Evolutionary conservation across 352 stramenopile genomes (phyloP).

Genomic region (Phytophthora syringae): DNA sequence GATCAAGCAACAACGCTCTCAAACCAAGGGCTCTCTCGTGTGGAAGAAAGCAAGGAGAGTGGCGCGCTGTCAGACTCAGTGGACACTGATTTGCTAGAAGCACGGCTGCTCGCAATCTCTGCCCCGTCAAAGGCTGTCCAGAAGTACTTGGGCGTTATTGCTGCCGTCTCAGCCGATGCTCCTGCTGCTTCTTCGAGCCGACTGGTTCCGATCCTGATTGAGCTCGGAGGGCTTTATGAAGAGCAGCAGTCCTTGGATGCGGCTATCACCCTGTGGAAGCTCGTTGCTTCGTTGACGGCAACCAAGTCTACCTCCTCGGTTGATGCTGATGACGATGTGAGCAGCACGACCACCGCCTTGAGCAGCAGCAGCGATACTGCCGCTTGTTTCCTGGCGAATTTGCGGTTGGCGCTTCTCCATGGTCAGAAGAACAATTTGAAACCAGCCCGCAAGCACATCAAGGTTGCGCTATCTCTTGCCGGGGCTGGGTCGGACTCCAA

Average conservation of each 20-base stretch:
- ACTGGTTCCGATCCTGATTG: conserved; percentile 56
- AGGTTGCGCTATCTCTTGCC: conserved; percentile 44
- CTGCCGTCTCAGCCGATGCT: conserved; percentile 15
- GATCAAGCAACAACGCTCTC: conserved; percentile 25
- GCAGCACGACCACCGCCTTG: conserved; percentile 31
- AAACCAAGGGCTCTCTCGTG: conserved; percentile 27
- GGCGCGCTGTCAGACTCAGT: conserved; percentile 9
- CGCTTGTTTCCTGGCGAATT: conserved; percentile 58
- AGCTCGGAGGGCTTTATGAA: conserved; percentile 69
- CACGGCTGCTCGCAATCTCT: conserved; percentile 50
- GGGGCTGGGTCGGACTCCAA: conserved; percentile 34
- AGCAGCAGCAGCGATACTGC: conserved; percentile 34
- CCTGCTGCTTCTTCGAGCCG: conserved; percentile 11
- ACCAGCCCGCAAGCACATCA: conserved; percentile 71
- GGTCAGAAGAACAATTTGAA: conserved; percentile 70
- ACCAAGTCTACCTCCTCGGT: conserved; percentile 23
- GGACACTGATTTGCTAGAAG: conserved; percentile 43
- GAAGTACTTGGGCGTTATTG: conserved; percentile 43
- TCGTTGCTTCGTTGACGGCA: conserved; percentile 41
- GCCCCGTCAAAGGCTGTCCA: conserved; percentile 28
- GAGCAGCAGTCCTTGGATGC: conserved; percentile 45
- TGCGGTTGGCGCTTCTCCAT: conserved; percentile 69
- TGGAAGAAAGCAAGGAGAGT: conserved; percentile 20
- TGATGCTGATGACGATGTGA: conserved; percentile 30
- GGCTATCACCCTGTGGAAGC: conserved; percentile 75